These are phyloP conservation scores for Alisma plantagoaquatica DNA, from an alignment of 106 monocot species.

Conservation along the genomic window DNA sequence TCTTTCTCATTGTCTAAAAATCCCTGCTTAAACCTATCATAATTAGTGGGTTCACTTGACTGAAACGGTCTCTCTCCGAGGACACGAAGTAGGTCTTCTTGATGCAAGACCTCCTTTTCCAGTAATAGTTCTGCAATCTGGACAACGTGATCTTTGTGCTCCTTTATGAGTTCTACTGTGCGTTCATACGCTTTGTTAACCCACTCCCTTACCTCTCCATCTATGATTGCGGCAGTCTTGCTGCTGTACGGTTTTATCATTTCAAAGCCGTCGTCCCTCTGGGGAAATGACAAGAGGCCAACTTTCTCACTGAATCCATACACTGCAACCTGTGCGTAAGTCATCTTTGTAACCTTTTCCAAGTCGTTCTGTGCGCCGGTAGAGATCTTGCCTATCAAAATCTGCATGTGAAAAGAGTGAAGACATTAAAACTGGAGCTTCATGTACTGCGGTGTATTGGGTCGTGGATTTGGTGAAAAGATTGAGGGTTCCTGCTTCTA, in stretches of 20 bases:
- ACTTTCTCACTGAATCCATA: conserved; percentile 98
- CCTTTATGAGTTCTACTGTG: conserved; percentile 48
- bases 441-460: no score
- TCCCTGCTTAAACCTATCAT: conserved; percentile 61
- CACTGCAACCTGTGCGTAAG: conserved; percentile 91
- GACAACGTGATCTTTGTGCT: conserved; percentile 61
- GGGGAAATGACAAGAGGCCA: conserved; percentile 92
- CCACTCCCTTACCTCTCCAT: conserved; percentile 81
- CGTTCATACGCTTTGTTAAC: conserved; percentile 59
- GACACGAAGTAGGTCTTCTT: conserved; percentile 68
- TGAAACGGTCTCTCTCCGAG: conserved; percentile 79
- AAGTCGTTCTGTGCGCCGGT: conserved; percentile 95
- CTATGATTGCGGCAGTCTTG: conserved; percentile 85
- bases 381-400: conserved; percentile 85
- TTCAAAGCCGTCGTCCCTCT: conserved; percentile 62
- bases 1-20: conserved; percentile 34
- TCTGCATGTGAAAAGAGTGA: conserved; percentile 32
- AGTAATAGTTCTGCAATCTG: conserved; percentile 86
- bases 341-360: conserved; percentile 97
- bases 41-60: conserved; percentile 56
- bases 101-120: conserved; percentile 94
- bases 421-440: no score
- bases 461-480: no score
- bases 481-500: no score
- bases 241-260: conserved; percentile 87